These are phyloP conservation scores for Marasmius fiardii DNA, from an alignment of 1,284 basidiomycete genomes.

Conservation along the genomic window DNA sequence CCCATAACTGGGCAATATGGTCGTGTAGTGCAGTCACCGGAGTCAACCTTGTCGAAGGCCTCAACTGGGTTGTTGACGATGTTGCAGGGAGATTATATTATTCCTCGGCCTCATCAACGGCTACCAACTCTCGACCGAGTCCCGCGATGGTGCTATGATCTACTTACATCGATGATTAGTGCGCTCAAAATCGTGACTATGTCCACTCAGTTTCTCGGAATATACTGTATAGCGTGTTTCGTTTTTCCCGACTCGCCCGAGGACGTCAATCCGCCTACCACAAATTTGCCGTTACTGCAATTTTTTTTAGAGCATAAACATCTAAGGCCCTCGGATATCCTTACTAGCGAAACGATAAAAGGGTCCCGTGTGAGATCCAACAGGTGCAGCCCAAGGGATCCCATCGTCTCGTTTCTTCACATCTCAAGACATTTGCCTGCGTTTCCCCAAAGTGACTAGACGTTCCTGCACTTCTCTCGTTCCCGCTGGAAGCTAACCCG, in stretches of 20 bases:
- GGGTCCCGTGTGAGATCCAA: neutral
- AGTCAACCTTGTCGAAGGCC: slow-evolving; percentile 76
- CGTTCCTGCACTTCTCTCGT: no score
- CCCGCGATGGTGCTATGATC: neutral
- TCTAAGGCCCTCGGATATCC: neutral
- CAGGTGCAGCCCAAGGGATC: no score
- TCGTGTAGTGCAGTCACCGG: slow-evolving; percentile 93
- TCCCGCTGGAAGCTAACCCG: no score
- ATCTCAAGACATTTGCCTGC: no score
- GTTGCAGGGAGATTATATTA: slow-evolving; percentile 83
- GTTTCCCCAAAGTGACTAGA: no score
- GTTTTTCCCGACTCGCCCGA: neutral
- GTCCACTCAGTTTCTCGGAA: neutral
- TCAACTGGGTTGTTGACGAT: slow-evolving; percentile 94
- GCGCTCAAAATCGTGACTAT: neutral
- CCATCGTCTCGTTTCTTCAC: no score
- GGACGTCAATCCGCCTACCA: neutral
- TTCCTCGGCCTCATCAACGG: slow-evolving; percentile 24
- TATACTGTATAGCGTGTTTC: neutral
- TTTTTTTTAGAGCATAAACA: neutral
- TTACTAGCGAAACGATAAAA: neutral
- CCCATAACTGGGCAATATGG: slow-evolving; percentile 89
- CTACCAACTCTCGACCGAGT: neutral
- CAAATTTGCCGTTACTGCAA: slow-evolving; percentile 5
- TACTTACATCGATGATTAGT: neutral